phyloP scores from a whole-genome alignment of 169 alveolate species.

The Cystoisospora suis region DNA sequence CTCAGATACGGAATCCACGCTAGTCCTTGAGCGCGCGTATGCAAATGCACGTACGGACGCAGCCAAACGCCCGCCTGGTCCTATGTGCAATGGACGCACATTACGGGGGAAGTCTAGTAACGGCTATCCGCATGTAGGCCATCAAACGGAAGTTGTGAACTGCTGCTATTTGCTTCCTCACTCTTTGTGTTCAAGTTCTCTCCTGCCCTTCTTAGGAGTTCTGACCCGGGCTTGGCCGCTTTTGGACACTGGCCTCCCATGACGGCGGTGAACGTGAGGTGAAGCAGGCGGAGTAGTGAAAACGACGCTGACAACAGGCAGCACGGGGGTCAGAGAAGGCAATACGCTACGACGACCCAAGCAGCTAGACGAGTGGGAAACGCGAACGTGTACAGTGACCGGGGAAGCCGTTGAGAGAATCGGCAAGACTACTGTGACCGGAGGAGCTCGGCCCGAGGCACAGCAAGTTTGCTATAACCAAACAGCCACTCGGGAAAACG shows the following conservation, averaged over 20 bases:
- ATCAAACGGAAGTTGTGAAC: background rate
- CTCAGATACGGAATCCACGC: background rate
- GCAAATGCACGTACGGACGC: background rate
- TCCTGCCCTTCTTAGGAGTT: background rate
- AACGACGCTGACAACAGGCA: background rate
- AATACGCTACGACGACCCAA: background rate
- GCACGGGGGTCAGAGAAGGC: background rate
- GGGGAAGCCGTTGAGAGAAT: background rate
- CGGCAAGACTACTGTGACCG: too few species aligned
- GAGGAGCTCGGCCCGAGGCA: too few species aligned
- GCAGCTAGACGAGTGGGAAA: background rate
- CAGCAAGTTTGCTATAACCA: too few species aligned
- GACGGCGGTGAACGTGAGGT: background rate
- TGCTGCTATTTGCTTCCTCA: too few species aligned
- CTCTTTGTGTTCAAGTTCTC: conserved; percentile 8
- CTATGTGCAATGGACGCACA: background rate
- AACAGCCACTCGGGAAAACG: too few species aligned
- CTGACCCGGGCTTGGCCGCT: background rate
- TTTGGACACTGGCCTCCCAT: conserved; percentile 15
- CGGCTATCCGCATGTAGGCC: background rate
- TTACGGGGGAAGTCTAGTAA: background rate
- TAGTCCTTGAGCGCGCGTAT: background rate
- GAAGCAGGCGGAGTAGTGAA: background rate
- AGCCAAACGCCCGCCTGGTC: background rate
- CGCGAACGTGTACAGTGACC: background rate